A percentile compares a stretch with the other conserved stretches of the same genome.
Evolutionary conservation across 176 grass and related monocot genomes (phyloP).

Genomic region (Rhynchospora pubera): DNA sequence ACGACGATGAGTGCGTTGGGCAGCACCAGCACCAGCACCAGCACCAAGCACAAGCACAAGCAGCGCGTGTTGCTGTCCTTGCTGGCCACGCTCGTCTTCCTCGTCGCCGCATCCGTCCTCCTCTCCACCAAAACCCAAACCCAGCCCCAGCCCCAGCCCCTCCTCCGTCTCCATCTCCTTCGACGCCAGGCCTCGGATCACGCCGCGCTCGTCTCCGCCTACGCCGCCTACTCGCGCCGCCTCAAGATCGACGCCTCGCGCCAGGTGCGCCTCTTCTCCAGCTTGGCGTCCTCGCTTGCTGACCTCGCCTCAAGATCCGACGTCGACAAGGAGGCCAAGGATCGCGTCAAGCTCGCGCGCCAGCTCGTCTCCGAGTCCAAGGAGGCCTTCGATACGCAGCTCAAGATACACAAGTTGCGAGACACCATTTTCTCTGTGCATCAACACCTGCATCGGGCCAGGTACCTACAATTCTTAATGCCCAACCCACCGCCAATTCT

Average conservation of each 20-base stretch:
- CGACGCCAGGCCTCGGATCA: conserved; percentile 70
- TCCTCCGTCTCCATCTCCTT: conserved; percentile 41
- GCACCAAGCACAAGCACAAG: no score
- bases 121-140: conserved; percentile 22
- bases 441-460: conserved; percentile 71
- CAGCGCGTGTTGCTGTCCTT: conserved; percentile 44
- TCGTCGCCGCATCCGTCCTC: conserved; percentile 35
- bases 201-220: conserved; percentile 62
- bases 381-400: conserved; percentile 81
- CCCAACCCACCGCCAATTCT: no score
- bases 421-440: conserved; percentile 80
- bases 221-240: conserved; percentile 56
- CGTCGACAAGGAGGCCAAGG: conserved; percentile 48
- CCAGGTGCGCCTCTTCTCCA: conserved; percentile 57
- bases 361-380: conserved; percentile 61
- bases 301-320: conserved; percentile 33
- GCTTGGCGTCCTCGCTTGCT: conserved; percentile 40
- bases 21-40: no score
- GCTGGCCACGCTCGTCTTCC: conserved; percentile 41
- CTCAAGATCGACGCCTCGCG: conserved; percentile 62
- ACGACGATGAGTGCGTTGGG: no score
- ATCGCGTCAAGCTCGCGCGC: conserved; percentile 65
- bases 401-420: conserved; percentile 83
- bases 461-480: no score
- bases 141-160: not conserved